A percentile compares a stretch with the other conserved stretches of the same genome.
Evolutionary conservation across 129 eudicot species (phyloP).

Genomic region (Logfia minima): DNA sequence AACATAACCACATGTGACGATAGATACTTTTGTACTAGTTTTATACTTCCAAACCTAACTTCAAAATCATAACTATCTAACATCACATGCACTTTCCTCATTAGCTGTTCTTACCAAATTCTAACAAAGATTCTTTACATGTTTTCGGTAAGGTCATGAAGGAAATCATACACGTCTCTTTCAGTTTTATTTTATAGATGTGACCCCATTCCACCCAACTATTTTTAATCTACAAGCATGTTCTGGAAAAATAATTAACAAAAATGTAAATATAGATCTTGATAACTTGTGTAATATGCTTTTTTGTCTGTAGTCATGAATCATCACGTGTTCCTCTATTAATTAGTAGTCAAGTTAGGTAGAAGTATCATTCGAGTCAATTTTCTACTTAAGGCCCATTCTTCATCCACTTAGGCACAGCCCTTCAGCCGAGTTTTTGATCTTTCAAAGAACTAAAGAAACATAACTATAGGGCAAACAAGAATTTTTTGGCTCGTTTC

Average conservation of each 20-base stretch:
- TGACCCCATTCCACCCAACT: not conserved
- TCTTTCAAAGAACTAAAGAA: not conserved
- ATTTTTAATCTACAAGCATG: not conserved
- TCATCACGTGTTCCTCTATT: conserved; percentile 25
- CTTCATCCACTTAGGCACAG: conserved; percentile 20
- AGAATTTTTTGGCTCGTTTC: not conserved
- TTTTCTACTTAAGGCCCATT: conserved; percentile 36
- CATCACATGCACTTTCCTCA: not conserved
- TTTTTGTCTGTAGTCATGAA: conserved; percentile 17
- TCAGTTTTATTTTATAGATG: not conserved
- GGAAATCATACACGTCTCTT: not conserved
- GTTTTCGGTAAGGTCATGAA: not conserved
- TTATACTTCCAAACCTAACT: not conserved
- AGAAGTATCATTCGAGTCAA: conserved; percentile 21
- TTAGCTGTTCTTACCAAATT: not conserved
- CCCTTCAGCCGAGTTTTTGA: conserved; percentile 20
- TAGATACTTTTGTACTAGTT: not conserved
- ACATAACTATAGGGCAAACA: too few species aligned
- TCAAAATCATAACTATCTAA: not conserved
- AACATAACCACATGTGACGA: not conserved
- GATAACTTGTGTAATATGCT: conserved; percentile 6
- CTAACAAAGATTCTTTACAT: conserved; percentile 3
- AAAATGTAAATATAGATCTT: not conserved
- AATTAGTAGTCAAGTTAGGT: conserved; percentile 22
- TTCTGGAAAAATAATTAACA: not conserved